Percentiles rank a stretch among this genome's conserved stretches.
phyloP scores from a whole-genome alignment of 148 eudicot genomes.

The Rheum nobile region DNA sequence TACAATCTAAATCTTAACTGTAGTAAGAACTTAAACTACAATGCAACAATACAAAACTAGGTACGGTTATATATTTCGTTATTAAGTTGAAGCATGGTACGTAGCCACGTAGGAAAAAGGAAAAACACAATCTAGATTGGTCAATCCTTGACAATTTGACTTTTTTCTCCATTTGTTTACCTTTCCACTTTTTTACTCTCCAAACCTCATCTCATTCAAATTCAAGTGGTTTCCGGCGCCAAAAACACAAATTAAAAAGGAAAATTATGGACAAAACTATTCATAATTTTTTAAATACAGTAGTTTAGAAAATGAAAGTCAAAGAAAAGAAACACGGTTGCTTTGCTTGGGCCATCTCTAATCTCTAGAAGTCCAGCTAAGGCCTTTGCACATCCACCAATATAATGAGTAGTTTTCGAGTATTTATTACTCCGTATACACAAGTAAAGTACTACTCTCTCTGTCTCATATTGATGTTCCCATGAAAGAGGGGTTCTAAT shows the following conservation, averaged over 20 bases:
- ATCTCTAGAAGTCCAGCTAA: neutral
- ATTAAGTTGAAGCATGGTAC: too few relatives aligned
- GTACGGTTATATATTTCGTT: too few relatives aligned
- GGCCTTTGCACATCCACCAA: neutral
- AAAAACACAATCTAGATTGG: neutral
- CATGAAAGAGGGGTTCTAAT: too few relatives aligned
- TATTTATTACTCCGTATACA: too few relatives aligned
- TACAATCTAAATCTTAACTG: too few relatives aligned
- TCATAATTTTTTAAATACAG: neutral
- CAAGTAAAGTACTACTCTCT: too few relatives aligned
- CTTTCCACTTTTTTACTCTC: neutral
- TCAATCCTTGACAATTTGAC: neutral
- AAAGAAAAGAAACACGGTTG: slow-evolving; percentile 6
- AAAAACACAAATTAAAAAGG: neutral
- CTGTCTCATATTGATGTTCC: too few relatives aligned
- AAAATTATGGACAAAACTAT: neutral
- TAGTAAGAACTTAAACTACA: too few relatives aligned
- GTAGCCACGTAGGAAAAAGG: too few relatives aligned
- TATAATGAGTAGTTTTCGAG: too few relatives aligned
- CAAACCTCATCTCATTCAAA: neutral
- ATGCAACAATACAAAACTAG: too few relatives aligned
- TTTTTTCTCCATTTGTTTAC: neutral
- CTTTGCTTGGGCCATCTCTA: neutral
- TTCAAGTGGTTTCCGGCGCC: neutral
- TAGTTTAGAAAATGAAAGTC: neutral